Percentiles rank a stretch among this genome's conserved stretches.
These are phyloP conservation scores for Globisporangium yorkense DNA, from an alignment of 352 stramenopile species.

Conservation along the genomic window DNA sequence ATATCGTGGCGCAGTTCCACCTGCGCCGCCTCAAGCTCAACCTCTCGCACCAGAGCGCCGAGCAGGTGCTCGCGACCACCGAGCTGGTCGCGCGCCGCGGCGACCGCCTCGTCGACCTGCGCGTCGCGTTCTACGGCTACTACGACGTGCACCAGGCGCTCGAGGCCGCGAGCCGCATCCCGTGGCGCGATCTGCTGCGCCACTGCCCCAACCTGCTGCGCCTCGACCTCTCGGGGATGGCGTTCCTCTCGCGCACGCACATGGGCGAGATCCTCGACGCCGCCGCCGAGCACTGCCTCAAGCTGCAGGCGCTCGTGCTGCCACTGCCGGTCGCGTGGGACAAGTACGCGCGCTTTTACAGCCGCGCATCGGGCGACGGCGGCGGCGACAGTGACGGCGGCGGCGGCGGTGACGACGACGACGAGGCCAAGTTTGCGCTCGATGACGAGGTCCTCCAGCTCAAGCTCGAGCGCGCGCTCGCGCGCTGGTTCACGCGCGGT, in stretches of 20 bases:
- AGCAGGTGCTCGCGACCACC: conserved; percentile 22
- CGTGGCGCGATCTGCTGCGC: conserved; percentile 26
- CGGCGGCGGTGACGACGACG: background rate
- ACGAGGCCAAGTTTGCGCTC: conserved; percentile 7
- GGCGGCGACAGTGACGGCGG: background rate
- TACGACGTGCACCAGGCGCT: conserved; percentile 19
- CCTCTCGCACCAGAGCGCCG: conserved; percentile 34
- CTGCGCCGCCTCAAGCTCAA: conserved; percentile 37
- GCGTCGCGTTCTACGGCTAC: conserved; percentile 46
- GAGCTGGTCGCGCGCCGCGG: conserved; percentile 10
- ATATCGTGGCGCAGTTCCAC: conserved; percentile 37
- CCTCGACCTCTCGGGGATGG: conserved; percentile 44
- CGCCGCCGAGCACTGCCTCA: conserved; percentile 32
- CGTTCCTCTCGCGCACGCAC: conserved; percentile 31
- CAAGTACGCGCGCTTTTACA: conserved; percentile 21
- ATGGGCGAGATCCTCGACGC: conserved; percentile 30
- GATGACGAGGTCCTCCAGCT: conserved; percentile 25
- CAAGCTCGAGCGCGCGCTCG: conserved; percentile 26
- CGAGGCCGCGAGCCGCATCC: conserved; percentile 15
- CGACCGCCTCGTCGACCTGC: conserved; percentile 28
- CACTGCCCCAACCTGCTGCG: conserved; percentile 38
- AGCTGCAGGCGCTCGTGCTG: conserved; percentile 38
- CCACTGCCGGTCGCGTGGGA: conserved; percentile 37
- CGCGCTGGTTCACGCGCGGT: conserved; percentile 34
- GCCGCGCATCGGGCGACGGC: conserved; percentile 2